Evolutionary conservation across 2,329 filamentous ascomycete genomes (phyloP).

Genomic region (Diaporthe destruens): DNA sequence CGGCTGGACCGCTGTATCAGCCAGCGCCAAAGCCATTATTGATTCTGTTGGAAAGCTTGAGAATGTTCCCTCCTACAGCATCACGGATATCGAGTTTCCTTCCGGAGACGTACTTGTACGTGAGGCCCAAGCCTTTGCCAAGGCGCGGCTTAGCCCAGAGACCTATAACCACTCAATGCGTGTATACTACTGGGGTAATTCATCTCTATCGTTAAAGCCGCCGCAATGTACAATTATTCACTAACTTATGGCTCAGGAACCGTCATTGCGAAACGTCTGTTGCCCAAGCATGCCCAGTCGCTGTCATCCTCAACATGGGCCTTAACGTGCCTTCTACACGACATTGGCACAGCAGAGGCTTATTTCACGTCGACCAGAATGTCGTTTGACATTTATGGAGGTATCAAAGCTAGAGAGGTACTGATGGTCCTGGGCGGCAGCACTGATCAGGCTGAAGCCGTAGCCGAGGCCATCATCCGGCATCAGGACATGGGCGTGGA

Average conservation of each 20-base stretch:
- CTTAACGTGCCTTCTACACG: background rate
- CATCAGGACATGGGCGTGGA: conserved; percentile 15
- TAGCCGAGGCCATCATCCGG: conserved; percentile 22
- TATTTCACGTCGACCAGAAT: background rate
- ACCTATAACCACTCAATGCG: conserved; percentile 21
- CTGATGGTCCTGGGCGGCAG: conserved; percentile 1
- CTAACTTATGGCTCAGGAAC: background rate
- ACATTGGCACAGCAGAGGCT: conserved; percentile 18
- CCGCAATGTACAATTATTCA: background rate
- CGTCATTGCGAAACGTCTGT: background rate
- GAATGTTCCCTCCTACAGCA: background rate
- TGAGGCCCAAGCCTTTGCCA: conserved; percentile 7
- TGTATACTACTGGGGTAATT: conserved; percentile 9
- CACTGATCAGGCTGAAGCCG: conserved; percentile 8
- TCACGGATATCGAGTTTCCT: conserved; percentile 6
- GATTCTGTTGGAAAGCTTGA: background rate
- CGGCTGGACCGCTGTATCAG: conserved; percentile 8
- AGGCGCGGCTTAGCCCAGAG: background rate
- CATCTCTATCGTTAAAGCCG: no score
- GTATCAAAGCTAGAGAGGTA: conserved; percentile 5
- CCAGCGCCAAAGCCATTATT: conserved; percentile 1
- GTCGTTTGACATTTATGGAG: conserved; percentile 11
- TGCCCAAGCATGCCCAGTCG: conserved; percentile 15
- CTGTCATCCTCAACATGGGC: conserved; percentile 8
- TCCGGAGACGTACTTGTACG: background rate